These are phyloP conservation scores for Salix viminalis DNA, from an alignment of 345 rosid species.

Conservation along the genomic window DNA sequence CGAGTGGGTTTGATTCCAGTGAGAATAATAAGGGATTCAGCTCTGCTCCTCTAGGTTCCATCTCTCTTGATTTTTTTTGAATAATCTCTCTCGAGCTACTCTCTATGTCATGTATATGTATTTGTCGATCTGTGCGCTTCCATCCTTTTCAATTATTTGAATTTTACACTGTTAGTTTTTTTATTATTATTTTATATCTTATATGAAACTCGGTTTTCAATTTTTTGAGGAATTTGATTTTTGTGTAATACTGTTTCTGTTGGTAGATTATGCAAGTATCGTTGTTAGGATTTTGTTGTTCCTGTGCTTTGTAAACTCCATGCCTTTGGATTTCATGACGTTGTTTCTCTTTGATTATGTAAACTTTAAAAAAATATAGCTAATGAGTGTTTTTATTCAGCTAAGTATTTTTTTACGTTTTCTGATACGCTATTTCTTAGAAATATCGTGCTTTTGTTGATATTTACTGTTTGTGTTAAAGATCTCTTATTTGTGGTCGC, in stretches of 20 bases:
- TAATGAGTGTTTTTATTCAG: not conserved
- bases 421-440: not conserved
- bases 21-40: constrained; percentile 48
- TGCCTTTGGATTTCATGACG: not conserved
- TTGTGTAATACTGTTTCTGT: not conserved
- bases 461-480: not conserved
- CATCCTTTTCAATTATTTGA: not conserved
- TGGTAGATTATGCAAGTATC: not conserved
- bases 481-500: not conserved
- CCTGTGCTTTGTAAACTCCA: not conserved
- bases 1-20: constrained; percentile 48
- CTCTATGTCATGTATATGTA: not conserved
- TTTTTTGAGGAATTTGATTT: not conserved
- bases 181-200: not conserved
- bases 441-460: not conserved
- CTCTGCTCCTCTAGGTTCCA: constrained; percentile 41
- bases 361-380: not conserved
- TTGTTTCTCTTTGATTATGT: not conserved
- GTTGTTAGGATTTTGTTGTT: not conserved
- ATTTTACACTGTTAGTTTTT: not conserved
- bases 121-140: not conserved
- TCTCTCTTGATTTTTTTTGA: not conserved
- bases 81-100: not conserved
- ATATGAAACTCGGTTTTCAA: not conserved
- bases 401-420: not conserved